These are phyloP conservation scores for Xylariaceae sp. DNA, from an alignment of 2,329 filamentous ascomycete genomes.

Conservation along the genomic window DNA sequence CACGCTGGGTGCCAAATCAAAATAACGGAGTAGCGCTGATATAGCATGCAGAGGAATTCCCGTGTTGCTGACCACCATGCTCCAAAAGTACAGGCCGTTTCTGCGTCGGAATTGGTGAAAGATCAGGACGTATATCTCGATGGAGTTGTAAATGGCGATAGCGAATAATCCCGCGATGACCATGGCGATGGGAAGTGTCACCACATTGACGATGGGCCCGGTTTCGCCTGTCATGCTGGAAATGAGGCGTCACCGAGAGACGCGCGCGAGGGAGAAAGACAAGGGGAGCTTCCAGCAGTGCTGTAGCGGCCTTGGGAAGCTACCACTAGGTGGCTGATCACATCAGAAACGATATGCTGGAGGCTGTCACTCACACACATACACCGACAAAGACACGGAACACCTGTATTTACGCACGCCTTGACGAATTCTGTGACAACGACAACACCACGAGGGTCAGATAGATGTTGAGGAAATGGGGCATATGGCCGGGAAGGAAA, in stretches of 20 bases:
- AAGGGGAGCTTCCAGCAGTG: too few relatives aligned
- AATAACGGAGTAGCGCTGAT: constrained; percentile 11
- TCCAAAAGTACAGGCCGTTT: constrained; percentile 39
- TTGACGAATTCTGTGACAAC: too few relatives aligned
- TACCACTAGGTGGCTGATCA: too few relatives aligned
- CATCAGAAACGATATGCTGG: too few relatives aligned
- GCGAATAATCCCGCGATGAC: constrained; percentile 11
- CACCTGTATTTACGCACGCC: too few relatives aligned
- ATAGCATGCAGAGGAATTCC: constrained; percentile 14
- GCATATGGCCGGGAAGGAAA: too few relatives aligned
- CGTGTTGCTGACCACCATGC: constrained; percentile 28
- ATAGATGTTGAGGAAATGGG: too few relatives aligned
- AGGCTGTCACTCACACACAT: too few relatives aligned
- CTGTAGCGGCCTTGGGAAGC: too few relatives aligned
- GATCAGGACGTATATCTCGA: constrained; percentile 36
- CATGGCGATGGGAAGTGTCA: constrained; percentile 5
- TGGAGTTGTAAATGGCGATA: constrained; percentile 34
- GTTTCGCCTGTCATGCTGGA: constrained; percentile 9
- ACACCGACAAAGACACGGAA: too few relatives aligned
- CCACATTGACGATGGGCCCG: constrained; percentile 1
- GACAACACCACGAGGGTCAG: too few relatives aligned
- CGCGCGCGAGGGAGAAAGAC: background rate
- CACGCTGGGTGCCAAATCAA: constrained; percentile 10
- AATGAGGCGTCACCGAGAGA: background rate
- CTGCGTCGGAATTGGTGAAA: constrained; percentile 34